Conservation (phyloP, 345 rosid genomes). For the Hibiscus mutabilis region DNA sequence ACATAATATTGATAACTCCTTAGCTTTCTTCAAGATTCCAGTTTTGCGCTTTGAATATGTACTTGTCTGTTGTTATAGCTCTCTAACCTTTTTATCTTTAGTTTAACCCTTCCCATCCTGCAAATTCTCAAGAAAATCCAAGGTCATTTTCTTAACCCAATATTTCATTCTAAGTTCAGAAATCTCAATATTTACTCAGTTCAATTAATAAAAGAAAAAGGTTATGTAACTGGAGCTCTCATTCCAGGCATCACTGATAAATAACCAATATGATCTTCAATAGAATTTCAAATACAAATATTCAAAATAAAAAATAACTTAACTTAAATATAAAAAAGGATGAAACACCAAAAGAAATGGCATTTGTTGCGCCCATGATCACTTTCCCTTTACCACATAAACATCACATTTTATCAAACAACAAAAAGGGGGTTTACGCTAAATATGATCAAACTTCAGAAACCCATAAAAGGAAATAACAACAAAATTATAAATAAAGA, state of each 20-base stretch:
- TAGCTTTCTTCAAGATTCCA: constrained; percentile 90
- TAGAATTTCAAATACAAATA: constrained; percentile 8
- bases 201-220: constrained; percentile 18
- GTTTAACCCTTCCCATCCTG: constrained; percentile 90
- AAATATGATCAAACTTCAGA: not conserved
- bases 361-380: not conserved
- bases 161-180: not conserved
- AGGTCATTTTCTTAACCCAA: not conserved
- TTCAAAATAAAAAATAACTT: not conserved
- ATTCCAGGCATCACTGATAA: constrained; percentile 24
- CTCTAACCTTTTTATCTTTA: constrained; percentile 79
- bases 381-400: constrained; percentile 6
- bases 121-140: constrained; percentile 6
- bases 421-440: not conserved
- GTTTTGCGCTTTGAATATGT: constrained; percentile 75
- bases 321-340: not conserved
- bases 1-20: constrained; percentile 78
- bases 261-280: constrained; percentile 16
- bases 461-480: not conserved
- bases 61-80: constrained; percentile 61
- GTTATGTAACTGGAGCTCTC: constrained; percentile 25
- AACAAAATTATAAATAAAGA: not conserved
- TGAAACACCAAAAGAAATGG: constrained; percentile 6
- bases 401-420: not conserved
- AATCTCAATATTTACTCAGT: constrained; percentile 19